A percentile compares a stretch with the other conserved stretches of the same genome.
These are phyloP conservation scores for Plasmodiophora brassicae DNA, from an alignment of 208 protist genomes.

Conservation along the genomic window DNA sequence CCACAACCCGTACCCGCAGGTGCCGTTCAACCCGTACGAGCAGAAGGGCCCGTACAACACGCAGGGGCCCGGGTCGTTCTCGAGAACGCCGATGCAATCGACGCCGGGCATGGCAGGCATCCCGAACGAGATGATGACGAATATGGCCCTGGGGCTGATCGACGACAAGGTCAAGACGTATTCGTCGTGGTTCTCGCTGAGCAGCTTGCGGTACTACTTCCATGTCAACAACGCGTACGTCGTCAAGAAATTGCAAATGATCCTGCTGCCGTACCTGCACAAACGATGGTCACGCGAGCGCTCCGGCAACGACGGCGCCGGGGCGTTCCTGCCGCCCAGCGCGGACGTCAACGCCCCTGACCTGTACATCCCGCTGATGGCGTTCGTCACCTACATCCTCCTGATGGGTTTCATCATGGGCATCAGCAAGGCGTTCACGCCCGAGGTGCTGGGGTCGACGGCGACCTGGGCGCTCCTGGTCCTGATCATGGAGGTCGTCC, in stretches of 20 bases:
- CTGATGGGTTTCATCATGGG: conserved; percentile 52
- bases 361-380: conserved; percentile 72
- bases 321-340: conserved; percentile 42
- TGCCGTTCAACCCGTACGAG: too few species aligned
- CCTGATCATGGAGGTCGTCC: conserved; percentile 59
- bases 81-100: too few species aligned
- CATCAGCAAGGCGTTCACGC: conserved; percentile 58
- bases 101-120: too few species aligned
- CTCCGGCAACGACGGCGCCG: background rate
- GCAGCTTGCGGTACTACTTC: conserved; percentile 59
- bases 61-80: too few species aligned
- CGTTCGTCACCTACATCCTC: conserved; percentile 72
- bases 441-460: conserved; percentile 60
- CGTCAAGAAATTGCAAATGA: conserved; percentile 61
- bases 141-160: too few species aligned
- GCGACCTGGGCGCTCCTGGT: conserved; percentile 55
- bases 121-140: too few species aligned
- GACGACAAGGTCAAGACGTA: too few species aligned
- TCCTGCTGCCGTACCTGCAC: conserved; percentile 59
- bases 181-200: conserved; percentile 25
- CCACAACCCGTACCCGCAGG: too few species aligned
- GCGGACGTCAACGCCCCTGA: conserved; percentile 71
- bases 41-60: too few species aligned
- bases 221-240: conserved; percentile 68
- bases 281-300: background rate